These are phyloP conservation scores for Aschersonia sp. DNA, from an alignment of 2,329 filamentous ascomycete genomes.

Conservation along the genomic window DNA sequence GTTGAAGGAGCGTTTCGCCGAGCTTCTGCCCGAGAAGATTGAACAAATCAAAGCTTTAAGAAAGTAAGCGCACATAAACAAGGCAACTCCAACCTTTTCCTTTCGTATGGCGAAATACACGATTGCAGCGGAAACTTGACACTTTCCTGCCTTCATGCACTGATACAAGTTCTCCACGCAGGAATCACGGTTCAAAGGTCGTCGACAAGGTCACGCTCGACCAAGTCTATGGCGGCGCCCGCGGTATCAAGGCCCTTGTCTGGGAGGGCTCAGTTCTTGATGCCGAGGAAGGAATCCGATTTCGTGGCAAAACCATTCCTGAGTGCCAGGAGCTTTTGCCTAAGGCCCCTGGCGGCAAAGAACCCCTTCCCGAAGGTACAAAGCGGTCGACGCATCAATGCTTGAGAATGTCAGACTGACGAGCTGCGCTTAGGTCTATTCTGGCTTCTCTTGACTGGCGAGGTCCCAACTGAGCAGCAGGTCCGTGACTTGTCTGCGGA, in stretches of 20 bases:
- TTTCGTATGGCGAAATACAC: neutral
- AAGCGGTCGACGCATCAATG: neutral
- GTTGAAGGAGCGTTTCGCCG: conserved; percentile 96
- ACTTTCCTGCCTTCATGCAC: neutral
- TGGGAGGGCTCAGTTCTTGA: conserved; percentile 99
- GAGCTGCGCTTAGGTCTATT: conserved; percentile 56
- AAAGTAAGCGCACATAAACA: conserved; percentile 47
- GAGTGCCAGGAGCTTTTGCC: conserved; percentile 96
- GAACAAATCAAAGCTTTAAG: conserved; percentile 98
- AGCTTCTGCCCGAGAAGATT: conserved; percentile 87
- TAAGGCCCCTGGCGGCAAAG: conserved; percentile 90
- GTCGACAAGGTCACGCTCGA: conserved; percentile 96
- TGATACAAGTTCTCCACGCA: conserved; percentile 20
- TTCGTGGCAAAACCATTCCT: conserved; percentile 97
- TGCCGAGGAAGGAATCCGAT: conserved; percentile 96
- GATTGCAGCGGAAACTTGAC: neutral
- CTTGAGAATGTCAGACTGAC: neutral
- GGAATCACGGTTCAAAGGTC: conserved; percentile 90
- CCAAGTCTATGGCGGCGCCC: conserved; percentile 98
- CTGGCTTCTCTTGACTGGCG: conserved; percentile 97
- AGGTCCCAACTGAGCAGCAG: conserved; percentile 96
- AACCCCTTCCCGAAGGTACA: conserved; percentile 87
- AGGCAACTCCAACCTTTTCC: neutral
- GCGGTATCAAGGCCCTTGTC: conserved; percentile 95
- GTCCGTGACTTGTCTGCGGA: conserved; percentile 95